phyloP scores from a whole-genome alignment of 495 filamentous ascomycete species.

The Aspergillus indologenus region DNA sequence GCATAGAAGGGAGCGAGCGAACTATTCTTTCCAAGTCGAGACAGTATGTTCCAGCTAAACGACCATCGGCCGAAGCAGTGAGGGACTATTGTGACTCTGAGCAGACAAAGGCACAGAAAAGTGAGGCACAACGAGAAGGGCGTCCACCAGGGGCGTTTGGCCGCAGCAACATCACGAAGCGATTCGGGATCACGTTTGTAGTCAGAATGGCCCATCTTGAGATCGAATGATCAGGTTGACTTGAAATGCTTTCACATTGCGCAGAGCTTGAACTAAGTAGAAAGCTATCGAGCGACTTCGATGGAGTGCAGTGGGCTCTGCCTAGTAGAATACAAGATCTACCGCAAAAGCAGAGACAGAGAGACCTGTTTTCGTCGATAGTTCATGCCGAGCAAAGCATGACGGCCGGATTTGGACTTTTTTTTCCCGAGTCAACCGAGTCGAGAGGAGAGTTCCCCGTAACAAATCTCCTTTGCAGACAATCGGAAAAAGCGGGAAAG shows the following conservation, averaged over 20 bases:
- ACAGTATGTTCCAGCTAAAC: conserved; percentile 18
- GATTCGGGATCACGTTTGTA: conserved; percentile 9
- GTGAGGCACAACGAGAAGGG: conserved; percentile 20
- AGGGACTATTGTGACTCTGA: not conserved
- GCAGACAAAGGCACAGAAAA: conserved; percentile 19
- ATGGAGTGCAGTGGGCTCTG: not conserved
- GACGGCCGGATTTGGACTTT: not conserved
- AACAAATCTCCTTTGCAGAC: no score
- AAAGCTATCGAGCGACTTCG: not conserved
- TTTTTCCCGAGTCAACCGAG: not conserved
- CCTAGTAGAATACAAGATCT: no score
- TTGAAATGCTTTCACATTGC: not conserved
- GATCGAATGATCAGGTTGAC: conserved; percentile 3
- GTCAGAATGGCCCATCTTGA: conserved; percentile 25
- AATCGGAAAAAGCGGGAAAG: no score
- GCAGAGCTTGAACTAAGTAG: not conserved
- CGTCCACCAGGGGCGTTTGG: not conserved
- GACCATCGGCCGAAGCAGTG: not conserved
- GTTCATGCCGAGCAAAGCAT: not conserved
- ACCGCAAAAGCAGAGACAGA: not conserved
- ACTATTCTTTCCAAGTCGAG: conserved; percentile 24
- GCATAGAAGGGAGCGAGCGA: conserved; percentile 30
- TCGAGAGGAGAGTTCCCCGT: no score
- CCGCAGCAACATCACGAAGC: not conserved
- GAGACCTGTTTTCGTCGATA: not conserved